Evolutionary conservation across 495 filamentous ascomycete species (phyloP), one percentile per base, ranked within the genome.

Genomic region (Aspergillus kassunensis): DNA sequence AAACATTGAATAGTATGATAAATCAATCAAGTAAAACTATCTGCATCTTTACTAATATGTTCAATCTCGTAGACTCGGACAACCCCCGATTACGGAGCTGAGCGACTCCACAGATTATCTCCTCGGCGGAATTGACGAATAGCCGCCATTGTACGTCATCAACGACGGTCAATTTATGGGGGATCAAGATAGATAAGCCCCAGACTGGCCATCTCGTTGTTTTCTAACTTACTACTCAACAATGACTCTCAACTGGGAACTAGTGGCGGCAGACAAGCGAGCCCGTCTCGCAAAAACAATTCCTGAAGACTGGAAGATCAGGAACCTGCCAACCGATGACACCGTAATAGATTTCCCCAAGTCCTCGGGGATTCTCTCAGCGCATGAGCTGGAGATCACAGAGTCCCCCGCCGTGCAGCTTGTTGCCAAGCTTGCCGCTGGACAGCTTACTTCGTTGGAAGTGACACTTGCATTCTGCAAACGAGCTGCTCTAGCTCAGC

Each of bases 391-490:
- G 0, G 53, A 56, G 31, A 54, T 62, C 16, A 44, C 53, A 4
- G 51, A 53, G 1, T 56, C 56, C 0, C 18, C 39, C 9, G 59
- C 56, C 5, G n/a, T 29, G 12, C 25, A 19, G 6, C 48, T 46
- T 6, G 35, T 62, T 6, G 11, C 36, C 1, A 34, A 52, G 20
- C 30, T 62, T 11, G 11, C 45, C 5, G 46, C 49, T 0, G 50
- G 58, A 4, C 42, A 43, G 10, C 58, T 47, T 52, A 54, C 51
- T 1, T 24, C 51, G 3, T 36, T 48, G 40, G 66, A 69, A 27
- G 79, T 83, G 12, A 75, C 70, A 6, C 74, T 62, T 16, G 80
- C 80, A 1, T 85, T 85, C 53, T 71, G 80, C 10, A 71, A 78
- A 36, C 67, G 80, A 16, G 80, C 81, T 3, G 77, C 64, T 2